Base-by-base conservation (phyloP, 495 filamentous ascomycete species). In the Cudoniella acicularis region DNA sequence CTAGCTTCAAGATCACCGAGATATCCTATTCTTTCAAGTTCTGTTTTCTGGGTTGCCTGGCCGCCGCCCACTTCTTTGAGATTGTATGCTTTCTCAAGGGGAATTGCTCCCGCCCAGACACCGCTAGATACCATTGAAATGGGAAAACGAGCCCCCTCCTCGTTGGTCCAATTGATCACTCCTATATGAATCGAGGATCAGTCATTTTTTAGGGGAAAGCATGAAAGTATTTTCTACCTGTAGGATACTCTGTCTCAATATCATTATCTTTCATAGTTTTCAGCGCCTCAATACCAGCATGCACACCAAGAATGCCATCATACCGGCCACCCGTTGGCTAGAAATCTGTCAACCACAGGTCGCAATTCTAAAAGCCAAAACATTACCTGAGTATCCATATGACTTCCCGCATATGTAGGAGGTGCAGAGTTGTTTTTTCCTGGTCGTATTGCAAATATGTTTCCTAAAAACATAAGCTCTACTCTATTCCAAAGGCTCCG, bases 161-260 rank as follows among this genome's bases (percentile, higher is more conserved):
- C 90, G 62, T 92, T 92, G 0, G 89, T 92, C 90, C 89, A 94
- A 61, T 90, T 90, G 0, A 91, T 81, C 9, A 89, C 82, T 8
- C 87, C 18, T n/a, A 21, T 43, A 9, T 52, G 49, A 24, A 52
- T 11, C 87, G 8, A 90, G 26, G 18, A 52, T 24, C 13, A 22
- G 49, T 41, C 16, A 25, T 55, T 59, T 51, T 49, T 56, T 20
- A 56, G 36, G 36, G 36, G 16, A 41, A 41, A 41, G n/a, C n/a
- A n/a, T n/a, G n/a, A n/a, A n/a, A n/a, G n/a, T n/a, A n/a, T n/a
- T n/a, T n/a, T n/a, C 9, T 50, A 9, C 62, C 74, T 21, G 62
- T 70, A 3, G 84, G 83, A 60, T 83, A 89, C 46, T 86, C 80
- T 0, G 88, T 91, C 67, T 86, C 79, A n/a, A 86, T 73, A 8